Conservation (phyloP, 1,284 basidiomycete genomes). For the Papiliotrema flavescens region DNA sequence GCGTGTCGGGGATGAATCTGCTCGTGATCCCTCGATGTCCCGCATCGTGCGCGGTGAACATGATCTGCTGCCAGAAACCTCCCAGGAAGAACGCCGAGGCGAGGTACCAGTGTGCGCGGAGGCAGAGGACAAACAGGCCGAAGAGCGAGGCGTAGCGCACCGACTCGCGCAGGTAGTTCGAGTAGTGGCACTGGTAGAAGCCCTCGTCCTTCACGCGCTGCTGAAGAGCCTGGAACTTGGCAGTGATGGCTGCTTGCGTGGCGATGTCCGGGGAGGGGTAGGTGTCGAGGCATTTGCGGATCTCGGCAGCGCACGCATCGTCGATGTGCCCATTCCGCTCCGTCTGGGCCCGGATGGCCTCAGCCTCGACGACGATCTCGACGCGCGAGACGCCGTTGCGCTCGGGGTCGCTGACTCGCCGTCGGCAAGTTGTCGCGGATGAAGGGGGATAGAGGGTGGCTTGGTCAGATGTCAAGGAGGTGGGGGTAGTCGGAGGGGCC, state of each 20-base stretch:
- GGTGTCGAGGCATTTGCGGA: conserved; percentile 8
- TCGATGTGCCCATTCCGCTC: conserved; percentile 3
- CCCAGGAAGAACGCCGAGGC: conserved; percentile 9
- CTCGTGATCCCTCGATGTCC: conserved; percentile 45
- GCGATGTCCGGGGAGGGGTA: conserved; percentile 9
- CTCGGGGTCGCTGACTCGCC: no score
- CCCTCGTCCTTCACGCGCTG: conserved; percentile 16
- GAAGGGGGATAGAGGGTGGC: no score
- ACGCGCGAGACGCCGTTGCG: conserved; percentile 2
- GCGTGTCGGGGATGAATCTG: conserved; percentile 30
- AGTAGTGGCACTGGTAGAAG: conserved; percentile 10
- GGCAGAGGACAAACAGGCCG: conserved; percentile 22
- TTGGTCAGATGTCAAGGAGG: neutral
- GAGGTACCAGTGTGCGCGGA: conserved; percentile 16
- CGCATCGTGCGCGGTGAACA: conserved; percentile 45
- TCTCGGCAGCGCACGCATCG: conserved; percentile 5
- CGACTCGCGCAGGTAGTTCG: conserved; percentile 12
- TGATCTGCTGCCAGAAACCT: conserved; percentile 42
- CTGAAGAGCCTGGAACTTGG: conserved; percentile 12
- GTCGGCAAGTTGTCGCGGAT: no score
- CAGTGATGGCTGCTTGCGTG: conserved; percentile 13
- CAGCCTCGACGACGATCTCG: conserved; percentile 16
- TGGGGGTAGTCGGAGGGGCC: neutral
- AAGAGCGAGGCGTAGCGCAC: conserved; percentile 7
- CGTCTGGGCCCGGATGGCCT: conserved; percentile 6